phyloP scores from a whole-genome alignment of 169 alveolate species.

The Perkinsus olseni region DNA sequence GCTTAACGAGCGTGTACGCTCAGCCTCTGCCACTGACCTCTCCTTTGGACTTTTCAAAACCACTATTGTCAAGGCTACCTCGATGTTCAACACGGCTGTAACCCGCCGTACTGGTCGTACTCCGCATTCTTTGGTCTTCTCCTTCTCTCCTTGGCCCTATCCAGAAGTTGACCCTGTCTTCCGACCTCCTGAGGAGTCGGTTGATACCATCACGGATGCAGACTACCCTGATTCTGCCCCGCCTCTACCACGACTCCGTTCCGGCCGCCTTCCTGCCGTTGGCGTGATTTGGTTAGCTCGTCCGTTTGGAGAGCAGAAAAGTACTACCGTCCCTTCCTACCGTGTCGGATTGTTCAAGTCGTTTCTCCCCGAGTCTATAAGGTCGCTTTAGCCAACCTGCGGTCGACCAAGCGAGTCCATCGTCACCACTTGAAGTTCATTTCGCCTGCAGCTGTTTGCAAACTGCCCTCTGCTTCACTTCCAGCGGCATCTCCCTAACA shows the following conservation, averaged over 20 bases:
- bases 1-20: not conserved
- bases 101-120: not conserved
- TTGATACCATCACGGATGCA: not conserved
- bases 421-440: not conserved
- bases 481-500: not conserved
- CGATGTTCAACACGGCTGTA: not conserved
- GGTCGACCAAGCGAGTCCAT: not conserved
- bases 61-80: not conserved
- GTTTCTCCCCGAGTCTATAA: not conserved
- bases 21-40: not conserved
- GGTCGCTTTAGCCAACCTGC: not conserved
- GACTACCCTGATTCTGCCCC: not conserved
- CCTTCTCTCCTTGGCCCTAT: not conserved
- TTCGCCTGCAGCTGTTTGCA: not conserved
- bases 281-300: not conserved
- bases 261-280: not conserved
- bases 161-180: not conserved
- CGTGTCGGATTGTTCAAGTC: not conserved
- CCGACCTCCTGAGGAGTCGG: not conserved
- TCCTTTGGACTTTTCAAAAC: not conserved
- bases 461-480: not conserved
- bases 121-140: not conserved
- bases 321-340: not conserved
- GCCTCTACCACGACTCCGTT: not conserved
- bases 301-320: not conserved